These are phyloP conservation scores for Harringtonia lauricola DNA, from an alignment of 2,329 filamentous ascomycete genomes.

Conservation along the genomic window DNA sequence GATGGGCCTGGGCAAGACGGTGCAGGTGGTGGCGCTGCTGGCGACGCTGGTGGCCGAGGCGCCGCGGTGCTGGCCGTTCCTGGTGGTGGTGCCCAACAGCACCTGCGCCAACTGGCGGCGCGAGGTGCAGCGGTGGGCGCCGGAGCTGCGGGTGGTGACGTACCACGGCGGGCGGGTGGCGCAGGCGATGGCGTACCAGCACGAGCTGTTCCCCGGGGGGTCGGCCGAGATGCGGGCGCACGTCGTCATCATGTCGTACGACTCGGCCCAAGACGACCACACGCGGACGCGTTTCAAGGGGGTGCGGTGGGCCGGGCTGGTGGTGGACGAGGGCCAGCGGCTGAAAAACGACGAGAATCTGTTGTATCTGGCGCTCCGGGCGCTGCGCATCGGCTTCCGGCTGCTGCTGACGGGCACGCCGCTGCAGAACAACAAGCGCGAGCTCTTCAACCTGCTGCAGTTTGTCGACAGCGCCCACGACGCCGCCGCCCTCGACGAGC, in stretches of 20 bases:
- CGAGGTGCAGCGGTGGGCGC: constrained; percentile 90
- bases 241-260: constrained; percentile 90
- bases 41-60: constrained; percentile 57
- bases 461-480: constrained; percentile 68
- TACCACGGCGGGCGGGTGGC: constrained; percentile 73
- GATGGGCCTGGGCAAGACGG: constrained; percentile 96
- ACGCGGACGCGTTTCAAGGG: constrained; percentile 54
- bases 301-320: constrained; percentile 74
- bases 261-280: constrained; percentile 67
- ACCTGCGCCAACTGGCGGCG: constrained; percentile 97
- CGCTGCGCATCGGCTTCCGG: constrained; percentile 70
- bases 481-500: constrained; percentile 61
- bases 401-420: constrained; percentile 85
- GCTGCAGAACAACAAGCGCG: constrained; percentile 87
- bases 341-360: constrained; percentile 86
- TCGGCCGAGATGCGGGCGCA: constrained; percentile 68
- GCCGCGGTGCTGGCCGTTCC: constrained; percentile 78
- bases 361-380: constrained; percentile 63
- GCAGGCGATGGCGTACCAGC: constrained; percentile 64
- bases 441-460: constrained; percentile 93
- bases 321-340: constrained; percentile 92
- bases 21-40: constrained; percentile 80
- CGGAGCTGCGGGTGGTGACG: constrained; percentile 75
- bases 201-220: constrained; percentile 71
- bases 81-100: constrained; percentile 87